Evolutionary conservation across 805 yeast genomes (phyloP).

Genomic region (Candida maesae): DNA sequence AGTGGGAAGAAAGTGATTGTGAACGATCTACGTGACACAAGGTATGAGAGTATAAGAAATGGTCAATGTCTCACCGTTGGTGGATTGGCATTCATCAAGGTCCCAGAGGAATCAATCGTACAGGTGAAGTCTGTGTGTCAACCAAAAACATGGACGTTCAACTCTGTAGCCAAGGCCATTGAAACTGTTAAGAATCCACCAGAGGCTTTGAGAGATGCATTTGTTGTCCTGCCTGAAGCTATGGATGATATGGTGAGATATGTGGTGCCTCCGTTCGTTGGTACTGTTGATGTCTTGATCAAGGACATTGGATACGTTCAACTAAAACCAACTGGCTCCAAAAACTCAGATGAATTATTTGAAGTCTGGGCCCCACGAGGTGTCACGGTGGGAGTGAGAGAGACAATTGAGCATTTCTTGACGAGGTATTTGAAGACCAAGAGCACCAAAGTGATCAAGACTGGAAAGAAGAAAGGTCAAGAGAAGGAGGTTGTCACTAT

Average conservation of each 20-base stretch:
- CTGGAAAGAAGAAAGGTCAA: constrained; percentile 9
- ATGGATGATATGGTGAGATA: constrained; percentile 37
- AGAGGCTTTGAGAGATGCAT: constrained; percentile 25
- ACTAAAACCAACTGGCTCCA: constrained; percentile 55
- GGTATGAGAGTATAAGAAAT: constrained; percentile 37
- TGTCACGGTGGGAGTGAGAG: constrained; percentile 49
- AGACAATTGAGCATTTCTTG: constrained; percentile 43
- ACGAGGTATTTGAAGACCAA: constrained; percentile 24
- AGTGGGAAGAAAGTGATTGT: constrained; percentile 31
- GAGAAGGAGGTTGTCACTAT: constrained; percentile 18
- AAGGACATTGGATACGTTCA: constrained; percentile 62
- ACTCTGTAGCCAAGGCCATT: constrained; percentile 32
- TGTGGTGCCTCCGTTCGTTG: constrained; percentile 67
- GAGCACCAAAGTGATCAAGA: constrained; percentile 11
- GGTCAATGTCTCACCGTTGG: constrained; percentile 51
- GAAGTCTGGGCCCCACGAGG: constrained; percentile 56
- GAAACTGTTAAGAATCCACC: constrained; percentile 26
- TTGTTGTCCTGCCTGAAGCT: constrained; percentile 30
- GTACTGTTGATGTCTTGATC: constrained; percentile 61
- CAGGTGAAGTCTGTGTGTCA: constrained; percentile 45
- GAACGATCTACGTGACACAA: constrained; percentile 28
- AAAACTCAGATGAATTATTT: constrained; percentile 32
- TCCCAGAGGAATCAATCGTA: constrained; percentile 48
- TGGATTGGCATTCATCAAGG: constrained; percentile 54
- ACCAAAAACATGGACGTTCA: constrained; percentile 29